Conservation (phyloP, 768 basidiomycete genomes). For the Kwoniella dendrophila region DNA sequence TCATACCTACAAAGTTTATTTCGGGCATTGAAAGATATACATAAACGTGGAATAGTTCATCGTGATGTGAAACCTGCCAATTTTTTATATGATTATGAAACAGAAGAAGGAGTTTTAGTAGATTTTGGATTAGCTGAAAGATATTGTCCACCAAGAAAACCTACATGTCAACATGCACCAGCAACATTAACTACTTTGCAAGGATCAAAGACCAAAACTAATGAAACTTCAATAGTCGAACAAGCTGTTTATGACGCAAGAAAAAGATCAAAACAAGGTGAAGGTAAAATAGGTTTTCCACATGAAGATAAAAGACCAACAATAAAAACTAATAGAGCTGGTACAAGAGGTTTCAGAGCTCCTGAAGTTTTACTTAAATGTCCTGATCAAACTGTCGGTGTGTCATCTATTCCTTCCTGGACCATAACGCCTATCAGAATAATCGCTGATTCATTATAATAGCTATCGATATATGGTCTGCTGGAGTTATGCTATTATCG, state of each 20-base stretch:
- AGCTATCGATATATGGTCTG: slow-evolving; percentile 98
- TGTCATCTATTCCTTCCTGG: slow-evolving; percentile 42
- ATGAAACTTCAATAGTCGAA: slow-evolving; percentile 57
- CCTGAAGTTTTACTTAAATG: slow-evolving; percentile 97
- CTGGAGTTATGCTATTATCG: slow-evolving; percentile 86
- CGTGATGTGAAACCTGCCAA: slow-evolving; percentile 98
- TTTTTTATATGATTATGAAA: slow-evolving; percentile 86
- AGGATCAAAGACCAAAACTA: slow-evolving; percentile 63
- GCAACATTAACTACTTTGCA: slow-evolving; percentile 69
- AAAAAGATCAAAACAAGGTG: slow-evolving; percentile 43
- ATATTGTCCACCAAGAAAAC: slow-evolving; percentile 46
- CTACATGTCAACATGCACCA: slow-evolving; percentile 73
- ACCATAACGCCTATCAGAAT: slow-evolving; percentile 6
- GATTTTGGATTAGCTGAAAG: slow-evolving; percentile 92
- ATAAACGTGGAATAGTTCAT: slow-evolving; percentile 83
- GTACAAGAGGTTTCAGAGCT: slow-evolving; percentile 93
- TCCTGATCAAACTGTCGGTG: slow-evolving; percentile 86
- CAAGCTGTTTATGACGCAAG: slow-evolving; percentile 54
- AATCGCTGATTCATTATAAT: slow-evolving; percentile 1
- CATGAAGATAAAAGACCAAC: slow-evolving; percentile 60
- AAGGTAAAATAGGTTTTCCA: slow-evolving; percentile 51
- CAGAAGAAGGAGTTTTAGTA: slow-evolving; percentile 79
- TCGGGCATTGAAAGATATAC: slow-evolving; percentile 84
- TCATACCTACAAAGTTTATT: slow-evolving; percentile 88
- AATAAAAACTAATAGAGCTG: slow-evolving; percentile 93